These are phyloP conservation scores for Russula lepida DNA, from an alignment of 768 basidiomycete genomes.

Conservation along the genomic window DNA sequence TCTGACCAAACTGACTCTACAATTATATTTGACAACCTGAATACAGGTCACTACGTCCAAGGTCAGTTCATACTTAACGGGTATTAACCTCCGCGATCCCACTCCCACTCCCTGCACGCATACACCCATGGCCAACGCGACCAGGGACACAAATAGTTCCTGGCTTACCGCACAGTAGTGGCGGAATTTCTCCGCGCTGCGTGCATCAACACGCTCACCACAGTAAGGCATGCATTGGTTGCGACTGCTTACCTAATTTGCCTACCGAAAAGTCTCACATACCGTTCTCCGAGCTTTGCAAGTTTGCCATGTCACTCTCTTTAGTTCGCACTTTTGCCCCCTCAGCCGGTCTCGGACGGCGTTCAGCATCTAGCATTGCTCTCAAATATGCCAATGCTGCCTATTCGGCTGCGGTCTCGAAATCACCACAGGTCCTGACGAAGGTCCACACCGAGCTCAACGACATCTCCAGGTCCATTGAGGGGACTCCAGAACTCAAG, in stretches of 20 bases:
- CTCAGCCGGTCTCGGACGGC: constrained; percentile 48
- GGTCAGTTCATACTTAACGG: too few relatives aligned
- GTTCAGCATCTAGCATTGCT: constrained; percentile 70
- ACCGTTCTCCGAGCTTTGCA: background rate
- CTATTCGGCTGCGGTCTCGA: constrained; percentile 72
- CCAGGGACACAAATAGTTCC: too few relatives aligned
- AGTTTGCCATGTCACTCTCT: constrained; percentile 48
- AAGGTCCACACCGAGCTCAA: constrained; percentile 82
- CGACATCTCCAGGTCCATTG: constrained; percentile 60
- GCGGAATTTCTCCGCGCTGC: too few relatives aligned
- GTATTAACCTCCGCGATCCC: too few relatives aligned
- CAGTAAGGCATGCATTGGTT: background rate
- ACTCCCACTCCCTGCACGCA: too few relatives aligned
- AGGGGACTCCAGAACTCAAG: constrained; percentile 52
- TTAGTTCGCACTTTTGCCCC: constrained; percentile 43
- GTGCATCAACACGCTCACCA: too few relatives aligned
- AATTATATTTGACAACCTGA: too few relatives aligned
- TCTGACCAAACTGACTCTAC: too few relatives aligned
- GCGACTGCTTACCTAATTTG: background rate
- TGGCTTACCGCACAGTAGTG: too few relatives aligned
- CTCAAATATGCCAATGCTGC: constrained; percentile 79
- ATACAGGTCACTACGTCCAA: background rate
- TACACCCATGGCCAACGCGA: too few relatives aligned
- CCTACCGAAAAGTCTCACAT: background rate
- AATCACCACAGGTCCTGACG: constrained; percentile 74